Conservation (phyloP, 305 asterid genomes). For the Fraxinus velutina region DNA sequence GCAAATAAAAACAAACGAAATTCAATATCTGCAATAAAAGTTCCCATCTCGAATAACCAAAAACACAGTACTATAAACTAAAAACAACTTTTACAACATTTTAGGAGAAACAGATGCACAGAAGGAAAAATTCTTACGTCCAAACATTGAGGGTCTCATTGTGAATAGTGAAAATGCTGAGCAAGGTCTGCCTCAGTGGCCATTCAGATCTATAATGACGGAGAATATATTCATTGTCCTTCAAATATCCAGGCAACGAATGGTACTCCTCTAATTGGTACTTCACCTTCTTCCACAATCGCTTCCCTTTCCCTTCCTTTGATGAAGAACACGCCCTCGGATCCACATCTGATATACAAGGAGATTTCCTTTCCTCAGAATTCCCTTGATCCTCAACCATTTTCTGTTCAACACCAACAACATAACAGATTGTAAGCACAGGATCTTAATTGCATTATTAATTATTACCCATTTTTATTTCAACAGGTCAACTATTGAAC, state of each 20-base stretch:
- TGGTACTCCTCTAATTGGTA: slow-evolving; percentile 94
- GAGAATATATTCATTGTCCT: slow-evolving; percentile 84
- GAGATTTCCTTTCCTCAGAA: slow-evolving; percentile 23
- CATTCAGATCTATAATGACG: slow-evolving; percentile 82
- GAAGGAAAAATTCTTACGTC: slow-evolving; percentile 61
- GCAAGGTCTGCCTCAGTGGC: slow-evolving; percentile 78
- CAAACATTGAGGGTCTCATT: slow-evolving; percentile 96
- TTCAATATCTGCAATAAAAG: background rate
- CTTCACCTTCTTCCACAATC: slow-evolving; percentile 87
- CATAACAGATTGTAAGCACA: background rate
- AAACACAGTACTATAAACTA: slow-evolving; percentile 9
- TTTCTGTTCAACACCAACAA: slow-evolving; percentile 25
- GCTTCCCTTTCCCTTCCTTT: slow-evolving; percentile 63
- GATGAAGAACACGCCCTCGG: slow-evolving; percentile 22
- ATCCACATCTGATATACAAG: slow-evolving; percentile 34
- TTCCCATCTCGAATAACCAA: background rate
- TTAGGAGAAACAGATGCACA: slow-evolving; percentile 11
- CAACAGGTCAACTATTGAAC: slow-evolving; percentile 1
- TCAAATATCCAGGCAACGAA: slow-evolving; percentile 81
- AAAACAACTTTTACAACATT: background rate
- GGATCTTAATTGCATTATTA: background rate
- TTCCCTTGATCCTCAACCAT: slow-evolving; percentile 48
- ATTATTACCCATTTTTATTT: slow-evolving; percentile 43
- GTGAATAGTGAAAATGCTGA: slow-evolving; percentile 81
- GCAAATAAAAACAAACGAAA: background rate